Conservation (phyloP, 208 protist genomes). For the Leishmania amazonensis region DNA sequence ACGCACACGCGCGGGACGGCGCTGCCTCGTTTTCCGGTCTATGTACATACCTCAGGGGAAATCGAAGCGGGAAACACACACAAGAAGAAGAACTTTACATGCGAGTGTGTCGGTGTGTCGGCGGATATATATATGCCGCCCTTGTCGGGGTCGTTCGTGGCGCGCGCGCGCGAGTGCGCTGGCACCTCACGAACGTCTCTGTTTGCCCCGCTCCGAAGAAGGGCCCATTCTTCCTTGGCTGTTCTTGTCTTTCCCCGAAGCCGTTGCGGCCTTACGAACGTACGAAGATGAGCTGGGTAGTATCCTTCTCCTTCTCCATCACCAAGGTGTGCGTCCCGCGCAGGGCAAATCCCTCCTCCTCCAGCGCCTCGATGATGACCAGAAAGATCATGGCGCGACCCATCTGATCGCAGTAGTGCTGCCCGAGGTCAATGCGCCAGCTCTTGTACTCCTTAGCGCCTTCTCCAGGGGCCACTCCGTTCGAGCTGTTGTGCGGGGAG, state of each 20-base stretch:
- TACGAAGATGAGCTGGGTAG: slow-evolving; percentile 80
- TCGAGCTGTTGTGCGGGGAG: not conserved
- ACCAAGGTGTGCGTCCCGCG: slow-evolving; percentile 59
- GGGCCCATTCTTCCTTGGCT: not conserved
- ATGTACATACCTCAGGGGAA: not conserved
- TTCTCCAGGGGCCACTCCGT: slow-evolving; percentile 3
- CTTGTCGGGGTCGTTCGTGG: not conserved
- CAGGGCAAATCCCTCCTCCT: slow-evolving; percentile 77
- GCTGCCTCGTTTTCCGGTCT: not conserved
- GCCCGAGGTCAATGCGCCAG: slow-evolving; percentile 66
- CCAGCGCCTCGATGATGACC: slow-evolving; percentile 63
- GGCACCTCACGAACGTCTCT: not conserved
- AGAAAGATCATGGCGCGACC: slow-evolving; percentile 68
- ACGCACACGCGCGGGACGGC: not conserved
- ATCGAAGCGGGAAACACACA: not conserved
- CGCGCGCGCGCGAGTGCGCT: not conserved
- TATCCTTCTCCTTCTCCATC: slow-evolving; percentile 62
- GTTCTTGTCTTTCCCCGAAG: not conserved
- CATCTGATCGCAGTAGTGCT: slow-evolving; percentile 86
- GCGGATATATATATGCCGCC: not conserved
- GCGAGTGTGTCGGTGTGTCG: not conserved
- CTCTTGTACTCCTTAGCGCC: slow-evolving; percentile 47
- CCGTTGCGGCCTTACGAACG: slow-evolving; percentile 20
- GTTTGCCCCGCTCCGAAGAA: not conserved
- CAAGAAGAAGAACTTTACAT: not conserved